Conservation (phyloP, 2,329 filamentous ascomycete species). For the Colletotrichum chlorophyti region DNA sequence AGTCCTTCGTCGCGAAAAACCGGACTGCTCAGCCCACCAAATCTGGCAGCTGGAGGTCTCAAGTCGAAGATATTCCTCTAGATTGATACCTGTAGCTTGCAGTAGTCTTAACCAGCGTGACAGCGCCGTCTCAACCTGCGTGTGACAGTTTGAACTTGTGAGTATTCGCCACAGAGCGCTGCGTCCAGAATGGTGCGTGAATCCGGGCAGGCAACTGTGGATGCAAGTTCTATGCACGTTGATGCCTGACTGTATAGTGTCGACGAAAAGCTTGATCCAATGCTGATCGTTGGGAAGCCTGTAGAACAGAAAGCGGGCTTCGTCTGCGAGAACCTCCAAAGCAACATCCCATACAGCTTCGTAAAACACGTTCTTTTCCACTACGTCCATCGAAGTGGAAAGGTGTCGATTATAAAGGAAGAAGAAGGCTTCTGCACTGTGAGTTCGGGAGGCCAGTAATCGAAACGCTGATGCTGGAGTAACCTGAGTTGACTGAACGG, state of each 20-base stretch:
- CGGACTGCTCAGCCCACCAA: not conserved
- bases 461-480: not conserved
- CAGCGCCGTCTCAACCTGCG: not conserved
- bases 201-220: not conserved
- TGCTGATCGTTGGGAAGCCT: not conserved
- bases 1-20: not conserved
- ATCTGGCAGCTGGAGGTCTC: not conserved
- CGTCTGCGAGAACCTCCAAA: not conserved
- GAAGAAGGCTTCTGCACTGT: not conserved
- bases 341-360: not conserved
- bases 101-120: not conserved
- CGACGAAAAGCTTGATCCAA: not conserved
- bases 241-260: not conserved
- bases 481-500: not conserved
- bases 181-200: not conserved
- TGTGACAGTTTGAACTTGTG: rapidly evolving
- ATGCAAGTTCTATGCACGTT: not conserved
- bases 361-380: not conserved
- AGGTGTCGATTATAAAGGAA: not conserved
- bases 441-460: not conserved
- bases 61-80: not conserved
- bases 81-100: not conserved
- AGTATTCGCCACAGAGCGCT: not conserved
- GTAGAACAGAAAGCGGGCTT: no score
- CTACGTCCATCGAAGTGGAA: not conserved